These are phyloP conservation scores for Gorgonomyces haynaldii DNA, from an alignment of 192 early-diverging fungal species.

Conservation along the genomic window DNA sequence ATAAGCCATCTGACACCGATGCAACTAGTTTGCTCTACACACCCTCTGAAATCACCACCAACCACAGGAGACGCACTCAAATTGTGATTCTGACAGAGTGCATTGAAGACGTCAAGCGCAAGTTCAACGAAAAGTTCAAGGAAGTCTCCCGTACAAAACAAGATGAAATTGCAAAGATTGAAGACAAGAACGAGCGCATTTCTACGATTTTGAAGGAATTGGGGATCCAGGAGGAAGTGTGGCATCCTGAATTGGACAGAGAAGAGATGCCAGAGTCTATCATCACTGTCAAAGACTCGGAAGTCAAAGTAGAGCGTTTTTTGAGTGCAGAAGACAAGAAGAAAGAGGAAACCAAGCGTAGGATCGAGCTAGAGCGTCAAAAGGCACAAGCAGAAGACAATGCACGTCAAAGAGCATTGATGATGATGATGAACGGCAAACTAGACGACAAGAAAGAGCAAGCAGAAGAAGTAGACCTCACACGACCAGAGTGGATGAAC, in stretches of 20 bases:
- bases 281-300: constrained; percentile 38
- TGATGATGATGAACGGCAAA: constrained; percentile 47
- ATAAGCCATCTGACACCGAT: not conserved
- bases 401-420: constrained; percentile 39
- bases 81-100: constrained; percentile 29
- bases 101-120: constrained; percentile 30
- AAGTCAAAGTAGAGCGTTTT: constrained; percentile 44
- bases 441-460: constrained; percentile 38
- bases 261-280: constrained; percentile 47
- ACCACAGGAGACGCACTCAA: constrained; percentile 39
- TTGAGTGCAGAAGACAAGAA: constrained; percentile 37
- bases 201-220: constrained; percentile 34
- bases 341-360: constrained; percentile 23
- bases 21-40: constrained; percentile 22
- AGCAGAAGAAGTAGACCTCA: constrained; percentile 40
- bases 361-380: constrained; percentile 34
- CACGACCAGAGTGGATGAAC: constrained; percentile 45
- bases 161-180: constrained; percentile 45
- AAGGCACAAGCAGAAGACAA: constrained; percentile 34
- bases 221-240: constrained; percentile 32
- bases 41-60: constrained; percentile 38
- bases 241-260: constrained; percentile 34
- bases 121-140: constrained; percentile 38
- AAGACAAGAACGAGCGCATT: constrained; percentile 49
- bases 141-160: constrained; percentile 30